Evolutionary conservation across 768 basidiomycete species (phyloP).

Genomic region (Trametes meyenii): DNA sequence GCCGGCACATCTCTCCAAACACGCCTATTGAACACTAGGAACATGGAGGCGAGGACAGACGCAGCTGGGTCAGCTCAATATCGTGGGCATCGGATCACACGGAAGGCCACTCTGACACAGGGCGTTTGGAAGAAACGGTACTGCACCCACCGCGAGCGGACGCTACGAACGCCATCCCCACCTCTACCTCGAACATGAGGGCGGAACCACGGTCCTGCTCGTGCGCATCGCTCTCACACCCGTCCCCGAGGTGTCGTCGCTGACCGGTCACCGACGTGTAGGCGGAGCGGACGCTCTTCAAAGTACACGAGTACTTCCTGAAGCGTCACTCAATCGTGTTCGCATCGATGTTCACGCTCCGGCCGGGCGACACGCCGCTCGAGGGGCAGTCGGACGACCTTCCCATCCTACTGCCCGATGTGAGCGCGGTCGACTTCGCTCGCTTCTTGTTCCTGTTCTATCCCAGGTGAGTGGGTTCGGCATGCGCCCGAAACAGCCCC

Average conservation of each 20-base stretch:
- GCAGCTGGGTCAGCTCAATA: background rate
- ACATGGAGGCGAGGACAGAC: background rate
- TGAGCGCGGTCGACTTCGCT: slow-evolving; percentile 24
- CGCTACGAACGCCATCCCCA: slow-evolving; percentile 10
- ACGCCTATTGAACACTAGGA: background rate
- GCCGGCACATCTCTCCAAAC: background rate
- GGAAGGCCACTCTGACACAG: background rate
- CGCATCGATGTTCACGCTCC: slow-evolving; percentile 23
- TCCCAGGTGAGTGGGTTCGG: slow-evolving; percentile 21
- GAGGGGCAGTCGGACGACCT: slow-evolving; percentile 23
- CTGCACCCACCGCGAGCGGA: background rate
- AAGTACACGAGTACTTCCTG: slow-evolving; percentile 27
- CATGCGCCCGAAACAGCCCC: slow-evolving; percentile 9
- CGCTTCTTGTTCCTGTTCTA: slow-evolving; percentile 27
- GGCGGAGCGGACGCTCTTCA: slow-evolving; percentile 29
- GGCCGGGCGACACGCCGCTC: background rate
- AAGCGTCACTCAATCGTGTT: slow-evolving; percentile 23
- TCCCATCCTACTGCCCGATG: slow-evolving; percentile 19
- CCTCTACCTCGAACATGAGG: slow-evolving; percentile 24
- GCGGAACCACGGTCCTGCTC: slow-evolving; percentile 15
- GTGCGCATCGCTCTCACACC: slow-evolving; percentile 9
- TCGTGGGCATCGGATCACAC: background rate
- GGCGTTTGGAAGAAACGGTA: background rate
- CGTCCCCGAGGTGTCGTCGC: background rate
- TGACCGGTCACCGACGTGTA: background rate